Base-by-base conservation (phyloP, 2,329 filamentous ascomycete species). In the Aspergillus proliferans region DNA sequence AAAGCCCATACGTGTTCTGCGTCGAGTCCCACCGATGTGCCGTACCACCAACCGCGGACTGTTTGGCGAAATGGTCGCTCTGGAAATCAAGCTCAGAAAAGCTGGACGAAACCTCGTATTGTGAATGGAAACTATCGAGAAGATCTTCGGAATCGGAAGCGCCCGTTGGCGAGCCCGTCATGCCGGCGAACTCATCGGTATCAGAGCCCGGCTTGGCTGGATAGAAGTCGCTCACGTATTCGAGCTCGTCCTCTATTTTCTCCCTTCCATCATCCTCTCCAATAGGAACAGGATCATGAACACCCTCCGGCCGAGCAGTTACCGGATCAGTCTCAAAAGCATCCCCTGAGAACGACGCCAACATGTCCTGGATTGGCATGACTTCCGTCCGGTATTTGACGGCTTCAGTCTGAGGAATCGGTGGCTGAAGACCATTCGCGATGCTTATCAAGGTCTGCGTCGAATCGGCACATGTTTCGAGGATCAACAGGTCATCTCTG, bases 381-480 rank as follows among this genome's bases (percentile, higher is more conserved):
- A 95, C 80, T 52, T 92, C 82, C 0, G 91, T 96, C 33, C 88
- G 81, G 66, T 95, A 98, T 63, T 93, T 93, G 55, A 85, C 81
- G 57, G 87, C 85, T 52, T 86, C 88, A 61, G 82, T 92, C 1
- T 91, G 89, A 0, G 90, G 86, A 6, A 83, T 84, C 1, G 93
- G 92, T 4, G 92, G 93, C 34, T 85, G 83, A 4, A 98, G 76
- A 0, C 86, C 90, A 60, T 87, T 88, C 14, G 91, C 72, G 39
- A 95, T 79, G 2, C 81, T 78, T 46, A 95, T 85, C 12, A 98
- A 77, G 0, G 93, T 98, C 66, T 96, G 90, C 0, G 90, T 97
- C 1, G 93, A 98, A 69, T 98, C 93, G 26, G 93, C 93, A 61
- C 94, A 98, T 1, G 91, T 94, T 68, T 98, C 93, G 6, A 98